Base-by-base conservation (phyloP, 768 basidiomycete genomes). In the Boletales sp. region DNA sequence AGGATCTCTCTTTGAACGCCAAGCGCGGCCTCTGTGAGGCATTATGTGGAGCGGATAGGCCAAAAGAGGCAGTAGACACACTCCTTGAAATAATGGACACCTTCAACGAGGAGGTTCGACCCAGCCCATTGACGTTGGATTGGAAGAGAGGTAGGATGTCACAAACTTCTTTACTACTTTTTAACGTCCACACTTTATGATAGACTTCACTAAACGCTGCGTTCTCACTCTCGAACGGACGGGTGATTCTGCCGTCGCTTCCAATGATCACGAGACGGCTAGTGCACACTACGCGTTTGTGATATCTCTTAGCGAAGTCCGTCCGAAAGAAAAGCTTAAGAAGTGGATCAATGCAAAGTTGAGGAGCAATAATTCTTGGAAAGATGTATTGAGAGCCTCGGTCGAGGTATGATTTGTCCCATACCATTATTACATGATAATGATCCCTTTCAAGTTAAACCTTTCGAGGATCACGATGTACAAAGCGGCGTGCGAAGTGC, bases 281-380 rank as follows among this genome's bases (percentile, higher is more conserved):
- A 35, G 29, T 9, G 18, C 27, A 18, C 39, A 51, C 37, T 51
- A 51, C 32, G 37, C 37, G 14, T 37, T 44, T 24, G 50, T 43
- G 14, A 15, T 51, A 17, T 30, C 6, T 38, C 31, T 45, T 14
- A 18, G 18, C 11, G 35, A 35, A 30, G 8, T 32, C 17, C 21
- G 19, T 19, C 40, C 27, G 10, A 41, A 41, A 17, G 8, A 15
- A 11, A 36, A n/a, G 17, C 21, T 49, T 29, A 36, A 17, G 43
- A 43, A 43, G 18, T 49, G 48, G 48, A 19, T 38, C 18, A 43
- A 49, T 5, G 48, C 48, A 43, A 49, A 43, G 15, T 31, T 49
- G 35, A 31, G 35, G 19, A 29, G 18, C 18, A 42, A 24, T 15
- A 9, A 15, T 15, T 43, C 48, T 18, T 49, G 48, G 48, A 40